Percentiles rank a stretch among this genome's conserved stretches.
Evolutionary conservation across 78 protist species (phyloP).

Genomic region (Dictyostelium intermedium): DNA sequence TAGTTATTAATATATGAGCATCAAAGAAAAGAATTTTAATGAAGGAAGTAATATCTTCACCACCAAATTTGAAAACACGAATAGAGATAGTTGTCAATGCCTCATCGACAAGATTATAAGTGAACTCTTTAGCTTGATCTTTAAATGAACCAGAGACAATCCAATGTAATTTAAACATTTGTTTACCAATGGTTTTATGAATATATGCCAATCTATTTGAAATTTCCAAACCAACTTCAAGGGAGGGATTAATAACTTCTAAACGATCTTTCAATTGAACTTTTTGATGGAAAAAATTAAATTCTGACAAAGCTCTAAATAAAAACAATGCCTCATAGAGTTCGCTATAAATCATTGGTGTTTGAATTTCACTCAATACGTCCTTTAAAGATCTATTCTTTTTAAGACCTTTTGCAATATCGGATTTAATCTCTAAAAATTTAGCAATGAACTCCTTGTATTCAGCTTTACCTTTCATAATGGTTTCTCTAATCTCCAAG

Average conservation of each 20-base stretch:
- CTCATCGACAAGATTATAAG: not conserved
- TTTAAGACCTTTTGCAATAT: not conserved
- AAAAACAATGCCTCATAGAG: not conserved
- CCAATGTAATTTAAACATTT: not conserved
- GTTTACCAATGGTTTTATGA: not conserved
- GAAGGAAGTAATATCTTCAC: not conserved
- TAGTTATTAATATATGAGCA: not conserved
- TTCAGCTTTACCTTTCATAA: not conserved
- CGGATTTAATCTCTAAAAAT: not conserved
- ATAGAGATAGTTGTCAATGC: not conserved
- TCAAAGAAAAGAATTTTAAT: not conserved
- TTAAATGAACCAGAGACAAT: not conserved
- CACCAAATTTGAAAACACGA: not conserved
- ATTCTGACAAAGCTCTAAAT: not conserved
- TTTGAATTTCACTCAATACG: not conserved
- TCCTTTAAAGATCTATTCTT: not conserved
- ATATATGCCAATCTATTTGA: not conserved
- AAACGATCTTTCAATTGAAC: not conserved
- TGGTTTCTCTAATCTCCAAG: not conserved
- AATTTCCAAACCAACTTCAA: not conserved
- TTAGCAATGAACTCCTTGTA: not conserved
- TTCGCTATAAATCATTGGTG: not conserved
- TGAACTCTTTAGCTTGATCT: not conserved
- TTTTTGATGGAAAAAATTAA: not conserved
- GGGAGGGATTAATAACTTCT: not conserved